A percentile compares a stretch with the other conserved stretches of the same genome.
Conservation (phyloP, 1,284 basidiomycete genomes). For the Schizophyllum commune region DNA sequence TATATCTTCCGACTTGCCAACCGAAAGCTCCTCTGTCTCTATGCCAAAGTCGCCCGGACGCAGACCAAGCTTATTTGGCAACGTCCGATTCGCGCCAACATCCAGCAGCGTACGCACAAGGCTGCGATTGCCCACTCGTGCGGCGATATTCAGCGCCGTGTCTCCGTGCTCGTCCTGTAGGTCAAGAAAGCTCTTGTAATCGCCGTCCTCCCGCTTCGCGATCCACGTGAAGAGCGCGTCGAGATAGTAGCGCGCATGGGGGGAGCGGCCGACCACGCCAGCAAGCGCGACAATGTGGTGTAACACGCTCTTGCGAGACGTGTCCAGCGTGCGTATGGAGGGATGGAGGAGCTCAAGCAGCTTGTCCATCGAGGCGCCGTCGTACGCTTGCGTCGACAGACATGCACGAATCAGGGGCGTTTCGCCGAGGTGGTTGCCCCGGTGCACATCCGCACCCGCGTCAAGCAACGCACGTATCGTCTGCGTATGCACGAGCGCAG, state of each 20-base stretch:
- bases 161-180: slow-evolving; percentile 95
- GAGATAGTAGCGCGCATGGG: slow-evolving; percentile 86
- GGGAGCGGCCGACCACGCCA: slow-evolving; percentile 82
- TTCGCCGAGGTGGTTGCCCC: slow-evolving; percentile 92
- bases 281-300: slow-evolving; percentile 93
- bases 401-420: slow-evolving; percentile 92
- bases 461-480: slow-evolving; percentile 63
- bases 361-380: slow-evolving; percentile 67
- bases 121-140: slow-evolving; percentile 86
- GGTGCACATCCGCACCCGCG: slow-evolving; percentile 77
- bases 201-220: slow-evolving; percentile 61
- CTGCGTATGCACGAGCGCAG: slow-evolving; percentile 71
- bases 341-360: slow-evolving; percentile 60
- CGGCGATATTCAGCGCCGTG: slow-evolving; percentile 92
- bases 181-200: slow-evolving; percentile 80
- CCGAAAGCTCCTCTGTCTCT: slow-evolving; percentile 76
- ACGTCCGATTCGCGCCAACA: slow-evolving; percentile 85
- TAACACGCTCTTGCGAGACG: slow-evolving; percentile 82
- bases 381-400: slow-evolving; percentile 83
- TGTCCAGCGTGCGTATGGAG: slow-evolving; percentile 87
- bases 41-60: slow-evolving; percentile 92
- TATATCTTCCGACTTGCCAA: slow-evolving; percentile 69
- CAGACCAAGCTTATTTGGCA: slow-evolving; percentile 92
- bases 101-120: slow-evolving; percentile 86
- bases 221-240: slow-evolving; percentile 86